Base-by-base conservation (phyloP, 352 stramenopile genomes). In the Phytopythium chamaehyphon region DNA sequence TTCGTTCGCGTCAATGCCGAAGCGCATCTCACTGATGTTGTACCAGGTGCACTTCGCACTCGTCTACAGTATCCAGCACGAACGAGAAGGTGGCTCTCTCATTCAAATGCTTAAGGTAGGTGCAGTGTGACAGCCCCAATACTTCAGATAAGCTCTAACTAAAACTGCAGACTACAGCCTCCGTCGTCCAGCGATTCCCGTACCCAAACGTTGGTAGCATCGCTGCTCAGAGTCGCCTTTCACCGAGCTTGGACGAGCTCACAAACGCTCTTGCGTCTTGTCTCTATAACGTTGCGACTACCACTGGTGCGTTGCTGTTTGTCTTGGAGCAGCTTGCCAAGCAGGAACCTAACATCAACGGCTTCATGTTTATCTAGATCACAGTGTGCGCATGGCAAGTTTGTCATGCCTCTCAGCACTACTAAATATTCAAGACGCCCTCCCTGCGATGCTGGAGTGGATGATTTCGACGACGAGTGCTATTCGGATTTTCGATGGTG, bases 1-100 rank as follows among this genome's bases (percentile, higher is more conserved):
- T 38, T 83, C 84, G 28, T 93, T 95, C 58, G 77, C 84, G n/a
- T 92, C 78, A 8, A 90, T 89, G 74, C 81, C 82, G 14, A 90
- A 90, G 46, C 74, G 82, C 0, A 83, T 91, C 16, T 89, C 83
- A 37, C 54, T 88, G 31, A 93, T 95, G 84, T 37, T 93, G 18
- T 90, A 89, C 47, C 84, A 93, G 62, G 75, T 90, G 6, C 82
- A 93, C 53, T 64, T 92, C 23, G 87, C 83, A 3, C 57, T 95
- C 31, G 80, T 92, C 51, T 90, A 90, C 37, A 86, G 73, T 40
- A 84, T 95, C 21, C 82, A 90, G 54, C 76, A 88, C 52, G 82
- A 95, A 47, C 85, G 80, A 37, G 79, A 89, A 16, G 54, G 66
- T 0, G 57, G 62, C 6, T 67, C 81, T 3, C 61, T 93, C 9